Evolutionary conservation across 345 rosid species (phyloP).

Genomic region (Anastatica hierochuntica): DNA sequence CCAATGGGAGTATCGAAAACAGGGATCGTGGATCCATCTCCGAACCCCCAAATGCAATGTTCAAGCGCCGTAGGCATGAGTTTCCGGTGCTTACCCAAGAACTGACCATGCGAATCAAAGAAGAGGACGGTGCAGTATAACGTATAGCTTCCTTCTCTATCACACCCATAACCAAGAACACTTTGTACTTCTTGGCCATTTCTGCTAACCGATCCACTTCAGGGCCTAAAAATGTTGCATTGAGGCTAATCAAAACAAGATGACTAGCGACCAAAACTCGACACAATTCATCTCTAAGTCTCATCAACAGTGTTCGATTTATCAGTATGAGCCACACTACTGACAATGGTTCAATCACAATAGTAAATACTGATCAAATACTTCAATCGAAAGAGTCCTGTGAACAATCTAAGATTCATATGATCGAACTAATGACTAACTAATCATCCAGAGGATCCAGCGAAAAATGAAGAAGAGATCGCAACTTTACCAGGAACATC

Average conservation of each 20-base stretch:
- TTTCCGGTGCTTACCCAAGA: constrained; percentile 85
- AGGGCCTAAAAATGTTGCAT: constrained; percentile 41
- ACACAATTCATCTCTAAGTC: too few relatives aligned
- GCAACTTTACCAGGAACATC: constrained; percentile 72
- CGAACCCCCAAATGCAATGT: constrained; percentile 91
- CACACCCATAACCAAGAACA: constrained; percentile 81
- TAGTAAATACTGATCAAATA: too few relatives aligned
- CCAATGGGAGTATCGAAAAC: constrained; percentile 75
- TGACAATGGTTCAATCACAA: too few relatives aligned
- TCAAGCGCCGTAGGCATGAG: constrained; percentile 87
- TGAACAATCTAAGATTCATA: not conserved
- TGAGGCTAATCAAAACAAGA: not conserved
- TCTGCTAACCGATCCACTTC: constrained; percentile 72
- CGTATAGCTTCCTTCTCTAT: constrained; percentile 89
- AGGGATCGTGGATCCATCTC: constrained; percentile 88
- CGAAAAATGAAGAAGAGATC: too few relatives aligned
- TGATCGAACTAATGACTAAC: too few relatives aligned
- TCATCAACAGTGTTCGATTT: not conserved
- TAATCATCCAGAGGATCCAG: too few relatives aligned
- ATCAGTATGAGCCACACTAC: not conserved
- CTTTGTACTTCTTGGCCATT: constrained; percentile 83
- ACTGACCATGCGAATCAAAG: constrained; percentile 72
- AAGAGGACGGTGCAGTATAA: constrained; percentile 69
- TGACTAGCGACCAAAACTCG: too few relatives aligned
- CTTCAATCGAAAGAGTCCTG: not conserved